Evolutionary conservation across 2,329 filamentous ascomycete species (phyloP).

Genomic region (Penicillium hordei): DNA sequence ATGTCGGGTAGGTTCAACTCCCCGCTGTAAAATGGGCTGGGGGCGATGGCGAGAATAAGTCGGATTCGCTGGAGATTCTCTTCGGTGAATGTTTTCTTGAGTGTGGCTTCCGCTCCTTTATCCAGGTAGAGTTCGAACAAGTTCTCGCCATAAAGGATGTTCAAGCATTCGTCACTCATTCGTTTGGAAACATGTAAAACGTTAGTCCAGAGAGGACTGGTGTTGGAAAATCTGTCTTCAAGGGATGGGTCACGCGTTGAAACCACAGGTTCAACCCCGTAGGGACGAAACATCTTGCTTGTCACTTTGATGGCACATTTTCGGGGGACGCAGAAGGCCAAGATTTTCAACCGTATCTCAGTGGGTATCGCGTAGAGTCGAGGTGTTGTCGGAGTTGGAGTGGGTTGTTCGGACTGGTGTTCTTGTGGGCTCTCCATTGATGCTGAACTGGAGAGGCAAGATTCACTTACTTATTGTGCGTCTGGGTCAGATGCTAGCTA

Average conservation of each 20-base stretch:
- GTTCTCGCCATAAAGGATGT: neutral
- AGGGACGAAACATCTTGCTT: neutral
- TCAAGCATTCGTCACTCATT: neutral
- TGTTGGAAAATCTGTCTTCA: neutral
- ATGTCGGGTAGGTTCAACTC: neutral
- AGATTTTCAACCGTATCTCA: neutral
- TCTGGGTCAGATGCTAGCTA: neutral
- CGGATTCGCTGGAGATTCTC: neutral
- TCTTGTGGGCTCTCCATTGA: neutral
- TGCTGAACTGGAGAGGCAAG: neutral
- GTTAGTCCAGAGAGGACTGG: neutral
- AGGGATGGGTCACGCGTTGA: neutral
- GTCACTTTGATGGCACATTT: neutral
- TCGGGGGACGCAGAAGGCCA: neutral
- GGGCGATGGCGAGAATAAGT: neutral
- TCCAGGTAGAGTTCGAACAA: conserved; percentile 1
- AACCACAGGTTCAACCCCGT: neutral
- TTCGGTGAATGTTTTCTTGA: neutral
- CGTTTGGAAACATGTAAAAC: neutral
- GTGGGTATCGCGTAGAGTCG: neutral
- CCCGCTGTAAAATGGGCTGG: neutral
- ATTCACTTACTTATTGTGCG: neutral
- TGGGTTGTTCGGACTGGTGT: neutral
- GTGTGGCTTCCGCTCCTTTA: neutral
- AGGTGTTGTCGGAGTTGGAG: neutral